phyloP scores from a whole-genome alignment of 306 rosid species.

The Malus fusca region DNA sequence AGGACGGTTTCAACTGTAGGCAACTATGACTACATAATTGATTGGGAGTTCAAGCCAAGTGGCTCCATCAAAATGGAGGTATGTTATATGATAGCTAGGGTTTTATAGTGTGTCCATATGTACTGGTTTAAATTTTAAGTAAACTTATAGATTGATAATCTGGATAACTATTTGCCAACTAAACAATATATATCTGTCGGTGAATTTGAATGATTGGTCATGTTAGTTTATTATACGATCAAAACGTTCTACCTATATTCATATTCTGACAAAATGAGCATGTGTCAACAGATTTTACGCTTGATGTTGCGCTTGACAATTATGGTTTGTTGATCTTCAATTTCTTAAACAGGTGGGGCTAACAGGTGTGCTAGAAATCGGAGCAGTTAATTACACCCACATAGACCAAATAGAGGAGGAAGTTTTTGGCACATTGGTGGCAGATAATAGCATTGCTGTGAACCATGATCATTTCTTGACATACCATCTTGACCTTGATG shows the following conservation, averaged over 20 bases:
- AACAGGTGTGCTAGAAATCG: conserved; percentile 39
- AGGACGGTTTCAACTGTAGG: conserved; percentile 39
- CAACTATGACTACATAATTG: conserved; percentile 47
- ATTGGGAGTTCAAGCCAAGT: conserved; percentile 59
- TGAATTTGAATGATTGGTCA: neutral
- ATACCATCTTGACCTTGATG: conserved; percentile 50
- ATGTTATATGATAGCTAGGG: neutral
- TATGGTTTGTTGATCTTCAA: neutral
- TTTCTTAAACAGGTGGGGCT: conserved; percentile 31
- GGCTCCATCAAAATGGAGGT: conserved; percentile 53
- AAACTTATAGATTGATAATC: too few relatives aligned
- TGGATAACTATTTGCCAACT: too few relatives aligned
- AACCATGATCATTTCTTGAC: conserved; percentile 57
- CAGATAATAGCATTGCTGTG: conserved; percentile 41
- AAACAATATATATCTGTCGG: too few relatives aligned
- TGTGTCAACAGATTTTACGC: neutral
- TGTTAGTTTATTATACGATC: neutral
- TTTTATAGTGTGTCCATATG: neutral
- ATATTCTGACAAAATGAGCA: neutral
- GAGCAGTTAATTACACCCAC: conserved; percentile 25
- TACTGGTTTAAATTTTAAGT: too few relatives aligned
- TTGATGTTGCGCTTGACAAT: neutral
- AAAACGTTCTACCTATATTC: neutral
- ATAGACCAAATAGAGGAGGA: conserved; percentile 32
- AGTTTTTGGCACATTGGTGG: conserved; percentile 34